These are phyloP conservation scores for Stagonosporopsis chrysanthemi DNA, from an alignment of 2,329 filamentous ascomycete species.

Conservation along the genomic window DNA sequence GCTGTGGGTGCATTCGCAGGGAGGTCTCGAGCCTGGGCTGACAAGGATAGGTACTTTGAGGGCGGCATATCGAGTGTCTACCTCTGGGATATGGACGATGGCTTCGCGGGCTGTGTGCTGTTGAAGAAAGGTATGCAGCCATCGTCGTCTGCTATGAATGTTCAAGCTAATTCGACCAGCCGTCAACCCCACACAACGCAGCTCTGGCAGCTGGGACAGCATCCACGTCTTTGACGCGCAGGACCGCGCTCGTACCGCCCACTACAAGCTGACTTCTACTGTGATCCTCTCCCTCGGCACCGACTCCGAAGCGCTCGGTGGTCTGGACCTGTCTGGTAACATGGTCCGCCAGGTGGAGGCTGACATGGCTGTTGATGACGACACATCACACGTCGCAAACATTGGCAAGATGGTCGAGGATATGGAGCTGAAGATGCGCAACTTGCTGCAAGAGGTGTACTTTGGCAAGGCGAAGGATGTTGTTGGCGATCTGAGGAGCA, in stretches of 20 bases:
- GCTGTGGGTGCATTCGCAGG: conserved; percentile 60
- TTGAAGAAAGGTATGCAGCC: conserved; percentile 82
- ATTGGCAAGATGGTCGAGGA: conserved; percentile 92
- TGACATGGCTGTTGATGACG: conserved; percentile 86
- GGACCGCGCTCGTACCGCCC: conserved; percentile 87
- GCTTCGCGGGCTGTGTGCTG: conserved; percentile 93
- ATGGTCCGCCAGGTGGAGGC: conserved; percentile 97
- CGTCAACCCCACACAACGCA: conserved; percentile 69
- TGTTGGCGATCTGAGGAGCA: conserved; percentile 91
- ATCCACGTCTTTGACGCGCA: conserved; percentile 98
- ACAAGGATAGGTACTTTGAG: conserved; percentile 76
- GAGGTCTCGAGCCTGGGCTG: conserved; percentile 23
- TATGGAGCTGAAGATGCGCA: conserved; percentile 99
- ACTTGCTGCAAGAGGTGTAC: conserved; percentile 97
- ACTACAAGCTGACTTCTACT: conserved; percentile 97
- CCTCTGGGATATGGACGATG: conserved; percentile 97
- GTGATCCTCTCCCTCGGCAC: conserved; percentile 90
- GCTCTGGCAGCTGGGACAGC: conserved; percentile 90
- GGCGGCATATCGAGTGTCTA: conserved; percentile 96
- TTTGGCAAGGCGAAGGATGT: conserved; percentile 99
- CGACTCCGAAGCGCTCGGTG: conserved; percentile 72
- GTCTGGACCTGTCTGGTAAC: conserved; percentile 93
- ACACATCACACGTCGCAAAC: conserved; percentile 94
- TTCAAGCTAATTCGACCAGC: conserved; percentile 57
- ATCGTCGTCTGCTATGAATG: neutral